phyloP scores from a whole-genome alignment of 2,329 filamentous ascomycete species.

The Fusarium nisikadoi region DNA sequence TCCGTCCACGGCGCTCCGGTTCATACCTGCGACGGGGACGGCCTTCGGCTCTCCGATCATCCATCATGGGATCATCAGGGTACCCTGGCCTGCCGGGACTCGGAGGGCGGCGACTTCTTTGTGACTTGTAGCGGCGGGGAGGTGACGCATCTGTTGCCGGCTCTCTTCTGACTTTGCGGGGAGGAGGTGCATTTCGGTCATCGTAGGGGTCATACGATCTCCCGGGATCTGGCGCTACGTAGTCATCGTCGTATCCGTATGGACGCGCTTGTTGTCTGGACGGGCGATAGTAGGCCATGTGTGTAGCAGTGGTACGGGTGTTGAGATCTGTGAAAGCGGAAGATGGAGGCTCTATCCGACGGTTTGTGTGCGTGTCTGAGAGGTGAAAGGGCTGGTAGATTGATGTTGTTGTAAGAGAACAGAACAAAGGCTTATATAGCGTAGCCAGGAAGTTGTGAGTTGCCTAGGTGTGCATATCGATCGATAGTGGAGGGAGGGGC shows the following conservation, averaged over 20 bases:
- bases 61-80: conserved; percentile 24
- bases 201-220: conserved; percentile 37
- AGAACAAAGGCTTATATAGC: conserved; percentile 1
- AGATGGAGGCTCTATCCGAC: not conserved
- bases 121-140: conserved; percentile 40
- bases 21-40: conserved; percentile 24
- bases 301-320: not conserved
- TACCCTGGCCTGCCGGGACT: conserved; percentile 31
- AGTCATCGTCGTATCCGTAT: conserved; percentile 43
- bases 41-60: conserved; percentile 15
- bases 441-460: conserved; percentile 2
- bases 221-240: conserved; percentile 32
- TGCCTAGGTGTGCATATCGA: conserved; percentile 16
- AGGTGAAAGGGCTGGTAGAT: not conserved
- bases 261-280: conserved; percentile 39
- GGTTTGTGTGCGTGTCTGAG: not conserved
- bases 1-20: conserved; percentile 38
- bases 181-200: conserved; percentile 14
- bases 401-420: not conserved
- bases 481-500: conserved; percentile 13
- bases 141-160: conserved; percentile 18
- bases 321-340: not conserved
- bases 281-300: conserved; percentile 43
- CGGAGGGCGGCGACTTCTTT: conserved; percentile 32
- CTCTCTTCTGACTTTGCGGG: conserved; percentile 24